Base-by-base conservation (phyloP, 2,329 filamentous ascomycete genomes). In the Didymellaceae sp. region DNA sequence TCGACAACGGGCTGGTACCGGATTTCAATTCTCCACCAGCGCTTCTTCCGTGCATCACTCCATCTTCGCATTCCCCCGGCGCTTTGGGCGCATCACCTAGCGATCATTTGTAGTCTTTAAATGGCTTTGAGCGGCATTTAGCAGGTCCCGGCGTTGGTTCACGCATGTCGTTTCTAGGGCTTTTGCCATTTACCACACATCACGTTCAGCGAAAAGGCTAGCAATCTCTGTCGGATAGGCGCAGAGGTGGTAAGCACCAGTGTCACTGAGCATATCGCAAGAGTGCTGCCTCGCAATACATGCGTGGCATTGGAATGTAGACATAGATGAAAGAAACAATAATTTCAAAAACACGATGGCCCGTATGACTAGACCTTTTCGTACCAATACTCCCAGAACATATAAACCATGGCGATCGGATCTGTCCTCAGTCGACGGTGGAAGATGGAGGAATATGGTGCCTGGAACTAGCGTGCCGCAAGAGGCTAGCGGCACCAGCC, bases 401-500 rank as follows among this genome's bases (percentile, higher is more conserved):
- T n/a, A n/a, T n/a, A n/a, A n/a, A n/a, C n/a, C n/a, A n/a, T n/a
- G n/a, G n/a, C n/a, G 31, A 43, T 46, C 45, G 31, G 16, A 61
- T 53, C 49, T 61, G 54, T 55, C 47, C 45, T 46, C 40, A 61
- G 56, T 20, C 18, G 10, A 28, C 6, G 9, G 44, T 47, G 11
- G 58, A 59, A 59, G 48, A 37, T n/a, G 24, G 43, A 13, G 47
- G 53, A 59, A 34, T 31, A 8, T 22, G 35, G 47, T 59, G 39
- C 50, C 50, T 57, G 43, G 38, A 40, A 25, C 13, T 52, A 34
- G 40, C 40, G 26, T 21, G 13, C 54, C 31, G 5, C n/a, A 58
- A 51, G 21, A 11, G 54, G 56, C 44, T 65, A 62, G 58, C 34
- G 28, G 11, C 37, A 44, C 48, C 33, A 61, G 61, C 61, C 61